These are phyloP conservation scores for Phylloporus arenicola DNA, from an alignment of 768 basidiomycete species.

Conservation along the genomic window DNA sequence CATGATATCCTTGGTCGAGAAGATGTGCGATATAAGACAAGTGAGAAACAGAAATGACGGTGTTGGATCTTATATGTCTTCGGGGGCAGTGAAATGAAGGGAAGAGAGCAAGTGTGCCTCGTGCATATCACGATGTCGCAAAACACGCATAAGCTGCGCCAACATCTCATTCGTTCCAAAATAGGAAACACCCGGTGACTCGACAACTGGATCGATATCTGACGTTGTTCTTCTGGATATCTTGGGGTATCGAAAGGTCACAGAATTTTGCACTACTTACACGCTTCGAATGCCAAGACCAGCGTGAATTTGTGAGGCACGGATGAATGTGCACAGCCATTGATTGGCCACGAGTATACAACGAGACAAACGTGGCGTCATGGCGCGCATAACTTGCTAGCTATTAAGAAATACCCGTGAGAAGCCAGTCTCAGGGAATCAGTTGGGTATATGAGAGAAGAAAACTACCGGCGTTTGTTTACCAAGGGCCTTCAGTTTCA, in stretches of 20 bases:
- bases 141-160: constrained; percentile 14
- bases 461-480: constrained; percentile 9
- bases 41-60: constrained; percentile 1
- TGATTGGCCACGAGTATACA: background rate
- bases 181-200: background rate
- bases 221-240: no score
- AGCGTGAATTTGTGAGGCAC: background rate
- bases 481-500: constrained; percentile 19
- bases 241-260: no score
- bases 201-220: no score
- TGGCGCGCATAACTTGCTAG: no score
- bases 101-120: constrained; percentile 8
- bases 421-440: no score
- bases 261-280: no score
- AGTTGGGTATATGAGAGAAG: no score
- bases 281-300: no score
- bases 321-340: background rate
- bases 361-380: background rate
- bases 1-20: constrained; percentile 18
- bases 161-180: background rate
- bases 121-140: constrained; percentile 15
- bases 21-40: background rate
- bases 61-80: constrained; percentile 5
- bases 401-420: background rate
- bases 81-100: constrained; percentile 10